Conservation (phyloP, 306 rosid species). For the Glycine latifolia region DNA sequence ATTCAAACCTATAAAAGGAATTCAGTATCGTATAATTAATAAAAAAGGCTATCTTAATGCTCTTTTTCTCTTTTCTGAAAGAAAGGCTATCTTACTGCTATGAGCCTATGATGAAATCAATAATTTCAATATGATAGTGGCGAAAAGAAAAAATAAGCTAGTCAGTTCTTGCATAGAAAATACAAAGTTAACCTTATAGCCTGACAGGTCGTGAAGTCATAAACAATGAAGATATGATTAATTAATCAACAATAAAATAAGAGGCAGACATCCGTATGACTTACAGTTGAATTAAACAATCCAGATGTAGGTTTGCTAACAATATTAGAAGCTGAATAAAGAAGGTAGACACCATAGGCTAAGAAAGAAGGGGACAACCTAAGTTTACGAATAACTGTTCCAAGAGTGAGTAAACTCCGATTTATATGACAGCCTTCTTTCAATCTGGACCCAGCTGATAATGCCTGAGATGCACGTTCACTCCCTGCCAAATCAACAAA, state of each 20-base stretch:
- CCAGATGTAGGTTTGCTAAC: neutral
- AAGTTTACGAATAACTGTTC: conserved; percentile 90
- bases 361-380: conserved; percentile 62
- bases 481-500: conserved; percentile 97
- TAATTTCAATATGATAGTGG: neutral
- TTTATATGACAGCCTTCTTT: conserved; percentile 96
- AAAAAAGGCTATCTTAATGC: neutral
- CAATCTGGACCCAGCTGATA: conserved; percentile 83
- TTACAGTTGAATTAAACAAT: neutral
- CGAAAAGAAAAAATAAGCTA: neutral
- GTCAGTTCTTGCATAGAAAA: neutral
- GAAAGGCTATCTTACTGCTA: neutral
- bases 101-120: neutral
- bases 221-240: conserved; percentile 23
- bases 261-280: neutral
- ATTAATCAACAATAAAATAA: conserved; percentile 11
- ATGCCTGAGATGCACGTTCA: conserved; percentile 92
- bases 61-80: neutral
- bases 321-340: conserved; percentile 16
- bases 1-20: conserved; percentile 13
- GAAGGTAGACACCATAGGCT: conserved; percentile 26
- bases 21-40: neutral
- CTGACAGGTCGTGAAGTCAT: neutral
- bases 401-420: conserved; percentile 86
- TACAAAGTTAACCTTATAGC: conserved; percentile 8